These are phyloP conservation scores for Podospora fimiseda DNA, from an alignment of 495 filamentous ascomycete species.

Conservation along the genomic window DNA sequence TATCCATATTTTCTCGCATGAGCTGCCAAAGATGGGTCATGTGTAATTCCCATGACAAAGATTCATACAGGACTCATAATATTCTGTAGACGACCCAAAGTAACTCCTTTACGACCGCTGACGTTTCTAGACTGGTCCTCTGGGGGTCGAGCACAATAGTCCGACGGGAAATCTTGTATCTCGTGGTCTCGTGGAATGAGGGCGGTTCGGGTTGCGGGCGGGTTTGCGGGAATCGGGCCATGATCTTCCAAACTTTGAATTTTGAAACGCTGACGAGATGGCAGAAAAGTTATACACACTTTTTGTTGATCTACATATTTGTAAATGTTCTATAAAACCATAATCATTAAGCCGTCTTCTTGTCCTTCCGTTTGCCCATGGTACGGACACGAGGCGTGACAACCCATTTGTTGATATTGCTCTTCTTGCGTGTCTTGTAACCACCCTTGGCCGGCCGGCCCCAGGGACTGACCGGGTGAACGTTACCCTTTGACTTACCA, in stretches of 20 bases:
- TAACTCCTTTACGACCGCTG: too few relatives aligned
- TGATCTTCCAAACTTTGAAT: too few relatives aligned
- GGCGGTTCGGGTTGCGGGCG: neutral
- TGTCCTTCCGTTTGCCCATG: conserved; percentile 62
- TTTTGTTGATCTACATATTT: conserved; percentile 27
- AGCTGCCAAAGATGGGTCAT: too few relatives aligned
- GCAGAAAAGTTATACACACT: conserved; percentile 8
- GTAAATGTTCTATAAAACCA: conserved; percentile 18
- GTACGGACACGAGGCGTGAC: conserved; percentile 68
- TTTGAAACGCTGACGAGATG: too few relatives aligned
- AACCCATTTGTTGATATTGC: conserved; percentile 76
- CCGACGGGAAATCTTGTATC: too few relatives aligned
- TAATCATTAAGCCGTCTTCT: conserved; percentile 32
- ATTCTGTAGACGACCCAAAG: too few relatives aligned
- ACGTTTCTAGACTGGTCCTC: too few relatives aligned
- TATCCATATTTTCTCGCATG: too few relatives aligned
- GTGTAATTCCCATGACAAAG: too few relatives aligned
- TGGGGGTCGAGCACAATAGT: too few relatives aligned
- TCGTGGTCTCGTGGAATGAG: too few relatives aligned
- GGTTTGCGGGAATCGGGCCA: neutral
- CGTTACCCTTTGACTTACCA: conserved; percentile 98
- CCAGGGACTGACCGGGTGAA: conserved; percentile 90
- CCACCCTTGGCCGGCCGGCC: conserved; percentile 91
- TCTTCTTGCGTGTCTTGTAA: conserved; percentile 78
- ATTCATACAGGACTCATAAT: too few relatives aligned